phyloP scores from a whole-genome alignment of 169 alveolate species.

The Neospora caninum region DNA sequence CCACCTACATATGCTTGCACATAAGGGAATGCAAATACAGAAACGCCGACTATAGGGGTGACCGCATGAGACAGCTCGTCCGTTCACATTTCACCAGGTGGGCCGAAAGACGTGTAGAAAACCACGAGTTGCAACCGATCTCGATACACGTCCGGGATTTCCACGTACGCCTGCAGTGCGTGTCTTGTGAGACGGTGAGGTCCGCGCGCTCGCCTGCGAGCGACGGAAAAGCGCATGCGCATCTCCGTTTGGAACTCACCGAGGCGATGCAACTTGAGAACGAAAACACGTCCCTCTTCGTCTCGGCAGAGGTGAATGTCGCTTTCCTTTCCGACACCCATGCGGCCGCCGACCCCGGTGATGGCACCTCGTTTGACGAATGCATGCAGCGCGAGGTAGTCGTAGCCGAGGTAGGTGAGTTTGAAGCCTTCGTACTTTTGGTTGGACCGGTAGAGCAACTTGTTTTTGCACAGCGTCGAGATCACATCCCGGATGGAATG shows the following conservation, averaged over 20 bases:
- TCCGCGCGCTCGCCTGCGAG: no score
- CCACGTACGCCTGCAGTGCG: no score
- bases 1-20: no score
- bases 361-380: slow-evolving; percentile 93
- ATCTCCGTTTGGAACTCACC: slow-evolving; percentile 68
- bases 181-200: no score
- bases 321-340: slow-evolving; percentile 99
- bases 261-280: slow-evolving; percentile 92
- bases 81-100: no score
- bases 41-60: no score
- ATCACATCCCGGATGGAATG: slow-evolving; percentile 89
- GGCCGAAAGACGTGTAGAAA: no score
- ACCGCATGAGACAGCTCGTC: no score
- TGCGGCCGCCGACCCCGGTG: slow-evolving; percentile 90
- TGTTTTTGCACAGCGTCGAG: slow-evolving; percentile 90
- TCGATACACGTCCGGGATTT: no score
- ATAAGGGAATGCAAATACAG: no score
- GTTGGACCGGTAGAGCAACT: slow-evolving; percentile 92
- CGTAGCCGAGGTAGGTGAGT: slow-evolving; percentile 97
- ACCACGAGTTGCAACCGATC: no score
- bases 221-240: no score
- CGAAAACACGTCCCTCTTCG: slow-evolving; percentile 88
- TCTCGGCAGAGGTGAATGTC: slow-evolving; percentile 96
- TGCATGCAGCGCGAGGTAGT: slow-evolving; percentile 96
- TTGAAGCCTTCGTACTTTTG: slow-evolving; percentile 97